A percentile compares a stretch with the other conserved stretches of the same genome.
phyloP scores from a whole-genome alignment of 768 basidiomycete genomes.

The Leccinum variicolor region DNA sequence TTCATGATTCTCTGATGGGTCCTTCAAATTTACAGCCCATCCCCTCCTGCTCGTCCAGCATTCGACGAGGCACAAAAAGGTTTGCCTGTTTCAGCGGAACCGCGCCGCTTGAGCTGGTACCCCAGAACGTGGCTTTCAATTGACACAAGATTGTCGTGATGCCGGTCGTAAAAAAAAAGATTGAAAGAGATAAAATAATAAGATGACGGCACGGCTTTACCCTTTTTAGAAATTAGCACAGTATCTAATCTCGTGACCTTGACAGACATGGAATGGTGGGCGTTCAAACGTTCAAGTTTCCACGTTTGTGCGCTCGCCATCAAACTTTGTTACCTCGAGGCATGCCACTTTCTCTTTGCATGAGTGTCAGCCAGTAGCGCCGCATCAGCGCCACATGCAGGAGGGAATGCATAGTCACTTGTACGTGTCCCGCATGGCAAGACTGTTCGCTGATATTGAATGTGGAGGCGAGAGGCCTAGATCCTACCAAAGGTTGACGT shows the following conservation, averaged over 20 bases:
- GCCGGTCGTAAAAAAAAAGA: neutral
- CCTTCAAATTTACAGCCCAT: neutral
- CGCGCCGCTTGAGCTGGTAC: slow-evolving; percentile 22
- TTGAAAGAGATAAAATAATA: neutral
- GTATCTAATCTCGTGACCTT: slow-evolving; percentile 12
- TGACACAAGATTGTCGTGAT: slow-evolving; percentile 7
- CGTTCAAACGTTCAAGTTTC: neutral
- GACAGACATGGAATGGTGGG: slow-evolving; percentile 2
- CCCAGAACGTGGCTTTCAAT: slow-evolving; percentile 27
- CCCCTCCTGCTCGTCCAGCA: neutral
- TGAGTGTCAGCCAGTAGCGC: neutral
- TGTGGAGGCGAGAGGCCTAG: neutral
- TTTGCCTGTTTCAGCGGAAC: slow-evolving; percentile 11
- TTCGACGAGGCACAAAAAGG: neutral
- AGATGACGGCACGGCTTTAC: slow-evolving; percentile 7
- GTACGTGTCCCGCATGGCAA: slow-evolving; percentile 1
- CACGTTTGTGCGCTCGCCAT: slow-evolving; percentile 11
- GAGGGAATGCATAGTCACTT: slow-evolving; percentile 2
- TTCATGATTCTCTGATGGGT: neutral
- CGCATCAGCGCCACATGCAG: slow-evolving; percentile 18
- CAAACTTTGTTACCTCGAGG: slow-evolving; percentile 30
- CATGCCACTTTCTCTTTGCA: slow-evolving; percentile 5
- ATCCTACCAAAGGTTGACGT: neutral
- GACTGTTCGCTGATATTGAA: slow-evolving; percentile 20
- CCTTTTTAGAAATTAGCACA: slow-evolving; percentile 3